Percentiles rank a stretch among this genome's conserved stretches.
Conservation (phyloP, 176 grass and related monocot genomes). For the Echinochloa phyllopogon region DNA sequence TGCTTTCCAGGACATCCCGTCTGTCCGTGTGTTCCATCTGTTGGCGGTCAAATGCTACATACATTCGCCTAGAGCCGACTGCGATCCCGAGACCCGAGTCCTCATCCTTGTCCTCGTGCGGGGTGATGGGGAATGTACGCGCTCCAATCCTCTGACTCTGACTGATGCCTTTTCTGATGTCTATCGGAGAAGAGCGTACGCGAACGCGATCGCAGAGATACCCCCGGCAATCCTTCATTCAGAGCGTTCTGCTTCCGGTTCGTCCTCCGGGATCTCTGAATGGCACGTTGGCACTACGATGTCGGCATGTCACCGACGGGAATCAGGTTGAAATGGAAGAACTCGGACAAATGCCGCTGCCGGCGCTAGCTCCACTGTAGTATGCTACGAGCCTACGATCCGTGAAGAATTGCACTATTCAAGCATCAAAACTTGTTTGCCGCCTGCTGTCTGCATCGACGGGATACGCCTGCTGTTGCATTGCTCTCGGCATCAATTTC, state of each 20-base stretch:
- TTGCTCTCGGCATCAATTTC: background rate
- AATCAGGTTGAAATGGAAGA: background rate
- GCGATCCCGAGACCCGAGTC: slow-evolving; percentile 8
- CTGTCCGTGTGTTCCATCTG: background rate
- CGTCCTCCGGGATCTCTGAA: background rate
- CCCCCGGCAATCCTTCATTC: too few species aligned
- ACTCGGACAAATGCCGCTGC: background rate
- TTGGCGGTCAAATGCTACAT: slow-evolving; percentile 27
- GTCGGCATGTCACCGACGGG: background rate
- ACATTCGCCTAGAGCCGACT: background rate
- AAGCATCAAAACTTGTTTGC: background rate
- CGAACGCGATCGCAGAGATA: background rate
- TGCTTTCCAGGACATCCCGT: background rate
- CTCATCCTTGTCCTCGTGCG: background rate
- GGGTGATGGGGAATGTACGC: background rate
- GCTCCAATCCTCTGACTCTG: background rate
- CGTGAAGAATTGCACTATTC: too few species aligned
- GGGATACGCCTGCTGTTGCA: background rate
- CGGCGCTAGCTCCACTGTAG: background rate
- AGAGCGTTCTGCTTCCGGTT: background rate
- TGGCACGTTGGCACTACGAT: background rate
- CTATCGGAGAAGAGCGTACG: background rate
- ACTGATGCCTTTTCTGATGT: background rate
- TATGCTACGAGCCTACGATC: background rate
- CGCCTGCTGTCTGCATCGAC: background rate